Evolutionary conservation across 257 asterid genomes (phyloP), one percentile per base, ranked within the genome.

Genomic region (Solanum habrochaites): DNA sequence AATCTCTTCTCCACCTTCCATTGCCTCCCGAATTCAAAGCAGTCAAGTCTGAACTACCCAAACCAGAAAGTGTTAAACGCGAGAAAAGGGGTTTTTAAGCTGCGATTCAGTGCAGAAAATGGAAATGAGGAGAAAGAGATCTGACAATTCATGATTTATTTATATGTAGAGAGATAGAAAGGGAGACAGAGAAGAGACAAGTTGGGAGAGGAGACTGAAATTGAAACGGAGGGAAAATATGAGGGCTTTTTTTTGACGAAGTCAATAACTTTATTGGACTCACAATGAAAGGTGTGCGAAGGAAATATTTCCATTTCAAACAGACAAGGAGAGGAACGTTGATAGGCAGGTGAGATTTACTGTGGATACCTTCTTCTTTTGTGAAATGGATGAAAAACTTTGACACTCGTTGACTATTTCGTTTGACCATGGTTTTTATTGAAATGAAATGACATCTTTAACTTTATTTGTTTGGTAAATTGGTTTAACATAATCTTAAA

Each of bases 1-100:
- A 87, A 91, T 92, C 58, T 92, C 95, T 78, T 60, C 91, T 83
- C 90, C 97, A 90, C 42, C 31, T 3, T 70, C 87, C 82, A 70
- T 67, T 70, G 25, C 83, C 87, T 85, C 71, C 25, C 42, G 3
- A 85, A 73, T 32, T 43, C 78, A 29, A 69, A 42, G 69, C 40
- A n/a, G 64, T 20, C 64, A 56, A 56, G 64, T 56, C 60, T 7
- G 29, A 42, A 64, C 87, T 85, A 66, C 70, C 15, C 60, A 40
- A 39, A 27, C 32, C 37, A 13, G 56, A 83, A 11, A 25, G 29
- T 56, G 52, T n/a, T 11, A 43, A 18, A 18, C 10, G 12, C 52
- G 16, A 39, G 11, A n/a, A 43, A 71, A 42, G 20, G 11, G 18
- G 4, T 7, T 35, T 49, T 25, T 3, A 37, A 35, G 83, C 39